phyloP scores from a whole-genome alignment of 306 rosid genomes.

The Malus orientalis region DNA sequence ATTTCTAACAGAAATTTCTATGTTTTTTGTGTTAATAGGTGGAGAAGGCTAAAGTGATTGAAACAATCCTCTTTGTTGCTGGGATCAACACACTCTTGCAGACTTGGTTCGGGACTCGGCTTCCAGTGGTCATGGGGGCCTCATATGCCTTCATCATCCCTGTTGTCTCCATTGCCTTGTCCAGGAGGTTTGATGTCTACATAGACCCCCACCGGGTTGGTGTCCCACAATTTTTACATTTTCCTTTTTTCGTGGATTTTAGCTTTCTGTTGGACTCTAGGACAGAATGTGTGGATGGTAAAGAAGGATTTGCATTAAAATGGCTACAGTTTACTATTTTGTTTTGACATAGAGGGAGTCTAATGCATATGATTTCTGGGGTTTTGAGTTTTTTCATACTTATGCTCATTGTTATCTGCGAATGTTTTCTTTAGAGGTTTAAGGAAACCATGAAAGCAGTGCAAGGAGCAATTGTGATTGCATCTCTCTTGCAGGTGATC shows the following conservation, averaged over 20 bases:
- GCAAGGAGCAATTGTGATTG: conserved; percentile 71
- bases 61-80: conserved; percentile 65
- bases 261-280: not conserved
- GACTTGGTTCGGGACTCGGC: conserved; percentile 64
- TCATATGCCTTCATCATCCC: conserved; percentile 73
- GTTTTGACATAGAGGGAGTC: not conserved
- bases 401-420: conserved; percentile 5
- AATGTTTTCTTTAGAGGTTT: conserved; percentile 50
- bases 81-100: conserved; percentile 75
- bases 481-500: conserved; percentile 56
- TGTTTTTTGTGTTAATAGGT: conserved; percentile 28
- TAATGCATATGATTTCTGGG: not conserved
- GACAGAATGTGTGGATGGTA: not conserved
- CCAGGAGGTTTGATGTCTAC: conserved; percentile 38
- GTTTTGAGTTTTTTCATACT: conserved; percentile 8
- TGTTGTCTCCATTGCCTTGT: conserved; percentile 38
- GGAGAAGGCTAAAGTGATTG: conserved; percentile 78
- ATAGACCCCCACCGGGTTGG: conserved; percentile 62
- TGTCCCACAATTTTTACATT: not conserved
- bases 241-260: not conserved
- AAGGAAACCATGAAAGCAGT: conserved; percentile 53
- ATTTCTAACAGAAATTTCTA: not conserved
- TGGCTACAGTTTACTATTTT: not conserved
- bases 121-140: conserved; percentile 73
- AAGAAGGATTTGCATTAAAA: conserved; percentile 4